Base-by-base conservation (phyloP, 148 eudicot species). In the Heliosperma pusillum region DNA sequence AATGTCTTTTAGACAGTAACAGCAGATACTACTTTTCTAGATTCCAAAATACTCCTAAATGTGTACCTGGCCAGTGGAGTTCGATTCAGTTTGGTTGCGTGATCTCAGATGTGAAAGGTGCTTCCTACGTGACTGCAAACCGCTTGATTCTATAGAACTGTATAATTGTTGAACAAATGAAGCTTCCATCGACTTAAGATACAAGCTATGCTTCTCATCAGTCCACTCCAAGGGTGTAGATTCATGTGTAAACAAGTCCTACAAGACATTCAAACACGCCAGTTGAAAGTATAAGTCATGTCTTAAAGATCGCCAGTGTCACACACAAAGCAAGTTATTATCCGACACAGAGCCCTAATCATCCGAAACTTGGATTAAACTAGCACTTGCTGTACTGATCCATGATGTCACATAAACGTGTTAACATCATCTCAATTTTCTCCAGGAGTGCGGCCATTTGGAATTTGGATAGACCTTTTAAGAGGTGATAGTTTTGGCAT, bases 151-250 rank as follows among this genome's bases (percentile, higher is more conserved):
- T 76, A 87, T 69, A 7, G 92, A 88, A 59, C 78, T 76, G 83
- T 93, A 86, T 68, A 93, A 79, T 74, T 91, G 91, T 40, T 91
- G 36, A 7, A 93, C 97, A 80, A 93, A 93, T 33, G 97, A 87
- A 52, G 93, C 89, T 80, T 93, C 98, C 88, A 93, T 93, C 52
- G 95, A 91, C 70, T 87, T 86, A 8, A 93, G 91, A 80, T 86
- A 93, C 87, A 87, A 76, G 71, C 91, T 87, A 79, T 93, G 98
- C 82, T 88, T 93, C 86, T 91, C 91, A 76, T 93, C 80, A n/a
- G 98, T 91, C 98, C 98, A 93, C 74, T 93, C 85, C 1, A 80
- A 68, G 62, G 83, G 73, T 76, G 33, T 71, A 44, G 82, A 75
- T 53, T 80, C 81, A 40, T 79, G 78, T 11, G 61, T 67, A 21